Percentiles rank a stretch among this genome's conserved stretches.
Evolutionary conservation across 352 stramenopile genomes (phyloP).

Genomic region (Globisporangium emineosum): DNA sequence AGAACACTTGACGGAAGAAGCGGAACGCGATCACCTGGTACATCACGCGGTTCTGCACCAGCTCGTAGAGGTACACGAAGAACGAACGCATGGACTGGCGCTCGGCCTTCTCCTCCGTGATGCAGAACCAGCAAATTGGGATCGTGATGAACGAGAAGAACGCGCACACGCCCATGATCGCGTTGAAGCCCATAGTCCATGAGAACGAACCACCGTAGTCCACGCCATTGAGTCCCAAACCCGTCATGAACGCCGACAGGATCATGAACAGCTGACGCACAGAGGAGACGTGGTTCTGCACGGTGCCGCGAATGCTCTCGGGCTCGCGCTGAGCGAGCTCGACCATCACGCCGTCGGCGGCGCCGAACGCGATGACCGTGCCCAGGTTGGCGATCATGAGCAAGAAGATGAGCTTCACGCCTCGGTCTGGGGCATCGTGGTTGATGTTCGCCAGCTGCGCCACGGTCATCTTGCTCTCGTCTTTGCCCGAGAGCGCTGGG

Average conservation of each 20-base stretch:
- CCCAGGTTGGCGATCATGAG: constrained; percentile 74
- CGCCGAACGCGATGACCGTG: constrained; percentile 72
- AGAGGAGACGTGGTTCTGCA: constrained; percentile 36
- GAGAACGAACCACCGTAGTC: constrained; percentile 50
- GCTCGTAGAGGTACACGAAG: constrained; percentile 34
- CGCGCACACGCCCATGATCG: constrained; percentile 41
- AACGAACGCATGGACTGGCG: constrained; percentile 35
- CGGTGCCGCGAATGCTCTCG: constrained; percentile 34
- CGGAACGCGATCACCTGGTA: constrained; percentile 53
- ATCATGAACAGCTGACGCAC: constrained; percentile 35
- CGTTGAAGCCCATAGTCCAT: constrained; percentile 55
- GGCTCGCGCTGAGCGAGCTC: constrained; percentile 53
- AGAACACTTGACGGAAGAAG: constrained; percentile 49
- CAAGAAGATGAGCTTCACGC: constrained; percentile 51
- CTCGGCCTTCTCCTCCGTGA: constrained; percentile 32
- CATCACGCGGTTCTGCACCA: constrained; percentile 46
- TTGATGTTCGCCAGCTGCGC: constrained; percentile 40
- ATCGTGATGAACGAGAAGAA: constrained; percentile 37
- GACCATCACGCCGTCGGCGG: constrained; percentile 62
- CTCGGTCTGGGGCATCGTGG: constrained; percentile 31
- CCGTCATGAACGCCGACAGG: constrained; percentile 40
- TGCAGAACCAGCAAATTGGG: constrained; percentile 41
- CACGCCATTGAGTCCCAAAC: constrained; percentile 38
- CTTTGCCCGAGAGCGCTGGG: constrained; percentile 20
- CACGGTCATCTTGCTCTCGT: constrained; percentile 26